A percentile compares a stretch with the other conserved stretches of the same genome.
Conservation (phyloP, 1,284 basidiomycete species). For the Tilletia setariae region DNA sequence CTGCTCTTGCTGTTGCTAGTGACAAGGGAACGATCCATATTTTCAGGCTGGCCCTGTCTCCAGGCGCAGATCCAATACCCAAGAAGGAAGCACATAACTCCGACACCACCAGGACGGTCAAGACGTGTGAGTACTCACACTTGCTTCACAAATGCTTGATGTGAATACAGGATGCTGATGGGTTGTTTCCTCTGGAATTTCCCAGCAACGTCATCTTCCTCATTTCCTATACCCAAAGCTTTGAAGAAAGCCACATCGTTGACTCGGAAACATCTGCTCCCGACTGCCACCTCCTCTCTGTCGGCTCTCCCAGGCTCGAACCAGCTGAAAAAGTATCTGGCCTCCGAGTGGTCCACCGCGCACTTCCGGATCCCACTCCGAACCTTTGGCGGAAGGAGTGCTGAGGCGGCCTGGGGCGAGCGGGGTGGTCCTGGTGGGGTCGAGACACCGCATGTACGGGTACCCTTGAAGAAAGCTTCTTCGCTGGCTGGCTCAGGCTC, state of each 20-base stretch:
- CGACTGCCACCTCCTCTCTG: slow-evolving; percentile 9
- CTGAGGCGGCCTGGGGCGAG: slow-evolving; percentile 16
- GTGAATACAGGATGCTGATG: no score
- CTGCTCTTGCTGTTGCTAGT: slow-evolving; percentile 37
- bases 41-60: slow-evolving; percentile 26
- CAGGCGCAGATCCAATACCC: no score
- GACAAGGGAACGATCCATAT: slow-evolving; percentile 49
- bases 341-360: slow-evolving; percentile 41
- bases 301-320: not conserved
- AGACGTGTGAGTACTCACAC: no score
- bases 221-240: slow-evolving; percentile 15
- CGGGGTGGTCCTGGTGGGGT: slow-evolving; percentile 13
- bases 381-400: slow-evolving; percentile 29
- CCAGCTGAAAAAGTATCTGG: slow-evolving; percentile 30
- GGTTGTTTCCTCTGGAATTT: no score
- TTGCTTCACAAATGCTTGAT: no score
- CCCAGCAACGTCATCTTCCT: not conserved
- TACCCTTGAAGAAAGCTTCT: not conserved
- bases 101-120: no score
- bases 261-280: not conserved
- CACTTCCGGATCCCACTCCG: slow-evolving; percentile 42
- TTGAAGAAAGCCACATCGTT: slow-evolving; percentile 6
- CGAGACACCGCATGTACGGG: slow-evolving; percentile 14
- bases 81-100: no score
- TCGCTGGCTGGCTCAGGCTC: not conserved